Base-by-base conservation (phyloP, 805 yeast species). In the Kluyveromyces aestuarii region DNA sequence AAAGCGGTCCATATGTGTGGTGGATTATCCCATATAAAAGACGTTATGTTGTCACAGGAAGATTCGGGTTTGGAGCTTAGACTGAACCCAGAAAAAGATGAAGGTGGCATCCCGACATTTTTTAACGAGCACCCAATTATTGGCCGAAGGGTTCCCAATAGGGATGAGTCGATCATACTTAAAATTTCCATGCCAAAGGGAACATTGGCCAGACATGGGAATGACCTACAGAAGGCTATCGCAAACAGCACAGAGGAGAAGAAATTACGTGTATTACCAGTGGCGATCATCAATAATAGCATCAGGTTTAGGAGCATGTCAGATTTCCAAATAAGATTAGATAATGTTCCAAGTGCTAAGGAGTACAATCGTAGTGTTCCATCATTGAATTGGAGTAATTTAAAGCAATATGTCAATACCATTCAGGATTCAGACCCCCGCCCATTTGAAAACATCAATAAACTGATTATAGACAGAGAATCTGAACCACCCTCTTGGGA, bases 241-340 rank as follows among this genome's bases (percentile, higher is more conserved):
- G 57, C 64, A 47, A 60, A 61, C 30, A 30, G 49, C 41, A 59
- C 44, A 18, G 58, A 74, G 47, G 61, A 67, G n/a, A 58, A 64
- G 11, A 55, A 68, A 4, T 72, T 75, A 45, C 66, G 66, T 21
- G 73, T 77, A 2, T 72, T 72, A 41, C 91, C 96, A 0, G 74
- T 77, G 5, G 89, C 83, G 0, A 75, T 87, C 17, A 72, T 88
- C 17, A 79, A 80, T 56, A 75, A 79, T 50, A 83, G 82, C 16
- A 82, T 81, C 59, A 76, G 84, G 53, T 91, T 91, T 63, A 76
- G 96, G 55, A 87, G 86, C 54, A 78, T 89, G 74, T 82, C 91
- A 0, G 98, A 90, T 66, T 91, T 88, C 63, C 98, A 93, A 63
- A 76, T 78, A 53, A 70, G 77, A 33, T 77, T 88, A 11, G 75